A percentile compares a stretch with the other conserved stretches of the same genome.
Conservation (phyloP, 148 eudicot species). For the Vaccinium corymbosum region DNA sequence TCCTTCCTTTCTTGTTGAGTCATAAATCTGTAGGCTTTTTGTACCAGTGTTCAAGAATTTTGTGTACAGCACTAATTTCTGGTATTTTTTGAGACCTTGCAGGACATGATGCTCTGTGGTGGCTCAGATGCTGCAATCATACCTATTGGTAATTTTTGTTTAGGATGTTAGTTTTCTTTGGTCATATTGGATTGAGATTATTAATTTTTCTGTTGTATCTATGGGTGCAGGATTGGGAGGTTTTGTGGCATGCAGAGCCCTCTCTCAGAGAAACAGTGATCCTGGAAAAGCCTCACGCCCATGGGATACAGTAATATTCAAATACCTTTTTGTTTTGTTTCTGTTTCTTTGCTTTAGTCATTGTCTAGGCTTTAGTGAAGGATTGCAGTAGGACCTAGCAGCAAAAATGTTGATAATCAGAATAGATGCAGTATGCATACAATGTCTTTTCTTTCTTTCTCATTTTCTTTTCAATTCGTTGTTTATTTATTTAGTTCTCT, state of each 20-base stretch:
- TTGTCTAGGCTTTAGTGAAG: background rate
- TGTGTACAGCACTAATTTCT: background rate
- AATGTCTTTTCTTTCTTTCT: background rate
- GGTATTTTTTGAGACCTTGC: slow-evolving; percentile 22
- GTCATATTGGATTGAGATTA: slow-evolving; percentile 1
- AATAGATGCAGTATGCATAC: background rate
- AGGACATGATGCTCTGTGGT: slow-evolving; percentile 98
- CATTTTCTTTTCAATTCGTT: background rate
- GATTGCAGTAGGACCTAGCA: background rate
- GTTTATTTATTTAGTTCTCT: background rate
- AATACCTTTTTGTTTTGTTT: slow-evolving; percentile 2
- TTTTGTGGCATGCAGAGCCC: slow-evolving; percentile 89
- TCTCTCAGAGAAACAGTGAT: slow-evolving; percentile 80
- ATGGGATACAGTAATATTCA: slow-evolving; percentile 69
- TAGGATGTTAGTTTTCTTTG: background rate
- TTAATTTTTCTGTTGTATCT: slow-evolving; percentile 2
- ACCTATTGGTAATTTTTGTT: slow-evolving; percentile 64
- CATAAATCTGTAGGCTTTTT: background rate
- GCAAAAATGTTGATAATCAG: background rate
- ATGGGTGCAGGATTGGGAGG: slow-evolving; percentile 82
- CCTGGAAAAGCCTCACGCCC: slow-evolving; percentile 95
- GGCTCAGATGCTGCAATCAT: slow-evolving; percentile 90
- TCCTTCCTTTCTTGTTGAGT: slow-evolving; percentile 15
- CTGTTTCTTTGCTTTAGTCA: slow-evolving; percentile 7
- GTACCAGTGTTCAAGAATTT: background rate